phyloP scores from a whole-genome alignment of 805 yeast genomes.

The Schizosaccharomyces lindneri region DNA sequence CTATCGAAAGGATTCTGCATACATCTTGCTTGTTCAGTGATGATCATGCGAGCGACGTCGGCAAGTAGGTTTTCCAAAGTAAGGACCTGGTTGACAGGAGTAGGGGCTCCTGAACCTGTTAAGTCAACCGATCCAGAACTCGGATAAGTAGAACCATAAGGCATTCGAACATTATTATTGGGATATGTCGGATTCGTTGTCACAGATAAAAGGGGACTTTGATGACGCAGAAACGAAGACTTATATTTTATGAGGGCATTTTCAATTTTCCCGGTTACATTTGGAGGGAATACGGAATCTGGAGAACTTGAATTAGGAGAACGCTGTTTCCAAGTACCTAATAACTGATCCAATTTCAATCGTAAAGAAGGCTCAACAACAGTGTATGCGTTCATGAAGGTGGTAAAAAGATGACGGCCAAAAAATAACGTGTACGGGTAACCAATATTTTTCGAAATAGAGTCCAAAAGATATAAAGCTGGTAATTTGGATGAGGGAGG shows the following conservation, averaged over 20 bases:
- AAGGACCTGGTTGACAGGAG: neutral
- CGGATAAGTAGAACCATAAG: neutral
- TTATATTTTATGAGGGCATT: constrained; percentile 23
- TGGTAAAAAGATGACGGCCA: constrained; percentile 39
- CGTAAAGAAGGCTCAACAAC: constrained; percentile 55
- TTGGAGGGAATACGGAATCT: constrained; percentile 44
- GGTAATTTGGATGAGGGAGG: constrained; percentile 64
- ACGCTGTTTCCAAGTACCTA: constrained; percentile 59
- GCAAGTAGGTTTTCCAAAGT: neutral
- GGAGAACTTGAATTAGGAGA: constrained; percentile 33
- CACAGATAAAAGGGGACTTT: neutral
- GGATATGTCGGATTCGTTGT: neutral
- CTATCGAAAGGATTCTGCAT: neutral
- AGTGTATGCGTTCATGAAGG: constrained; percentile 57
- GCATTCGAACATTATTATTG: neutral
- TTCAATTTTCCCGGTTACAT: constrained; percentile 48
- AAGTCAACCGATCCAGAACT: neutral
- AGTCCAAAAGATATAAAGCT: constrained; percentile 64
- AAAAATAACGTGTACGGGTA: constrained; percentile 66
- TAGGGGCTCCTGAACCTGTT: neutral
- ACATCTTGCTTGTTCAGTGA: neutral
- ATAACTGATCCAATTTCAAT: constrained; percentile 45
- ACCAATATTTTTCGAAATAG: constrained; percentile 76
- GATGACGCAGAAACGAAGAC: neutral
- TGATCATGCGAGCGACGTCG: neutral